phyloP scores from a whole-genome alignment of 768 basidiomycete genomes.

The Leccinum ochraceum region DNA sequence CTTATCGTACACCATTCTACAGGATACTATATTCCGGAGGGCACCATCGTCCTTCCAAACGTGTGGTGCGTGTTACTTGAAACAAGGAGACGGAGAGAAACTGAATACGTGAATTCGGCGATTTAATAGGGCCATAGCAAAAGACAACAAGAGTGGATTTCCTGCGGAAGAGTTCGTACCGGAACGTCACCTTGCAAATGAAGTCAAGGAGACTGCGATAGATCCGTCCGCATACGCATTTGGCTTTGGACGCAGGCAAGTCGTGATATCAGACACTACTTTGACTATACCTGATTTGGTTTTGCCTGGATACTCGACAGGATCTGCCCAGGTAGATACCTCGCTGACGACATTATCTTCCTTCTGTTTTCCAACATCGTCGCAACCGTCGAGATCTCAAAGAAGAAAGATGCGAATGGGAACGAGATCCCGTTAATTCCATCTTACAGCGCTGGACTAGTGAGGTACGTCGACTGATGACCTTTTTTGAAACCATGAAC shows the following conservation, averaged over 20 bases:
- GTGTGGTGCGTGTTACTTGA: constrained; percentile 11
- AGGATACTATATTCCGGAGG: constrained; percentile 16
- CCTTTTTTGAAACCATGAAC: neutral
- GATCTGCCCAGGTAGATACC: constrained; percentile 14
- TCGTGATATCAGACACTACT: neutral
- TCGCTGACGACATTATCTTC: constrained; percentile 15
- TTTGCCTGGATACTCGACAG: neutral
- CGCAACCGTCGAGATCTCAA: constrained; percentile 12
- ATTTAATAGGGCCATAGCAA: constrained; percentile 16
- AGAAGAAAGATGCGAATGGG: constrained; percentile 9
- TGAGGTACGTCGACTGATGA: constrained; percentile 5
- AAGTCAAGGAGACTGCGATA: constrained; percentile 9
- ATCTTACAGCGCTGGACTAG: constrained; percentile 5
- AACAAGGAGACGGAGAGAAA: neutral
- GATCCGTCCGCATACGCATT: constrained; percentile 16
- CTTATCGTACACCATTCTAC: neutral
- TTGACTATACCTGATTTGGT: neutral
- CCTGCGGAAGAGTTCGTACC: constrained; percentile 16
- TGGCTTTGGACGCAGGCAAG: constrained; percentile 17
- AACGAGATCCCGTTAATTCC: constrained; percentile 9
- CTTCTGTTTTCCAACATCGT: constrained; percentile 9
- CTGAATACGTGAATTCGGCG: neutral
- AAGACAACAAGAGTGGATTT: constrained; percentile 20
- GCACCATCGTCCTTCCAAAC: constrained; percentile 16
- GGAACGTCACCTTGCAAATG: constrained; percentile 12